Evolutionary conservation across 2,329 filamentous ascomycete genomes (phyloP), one percentile per base, ranked within the genome.

Genomic region (Fusarium dlaminii): DNA sequence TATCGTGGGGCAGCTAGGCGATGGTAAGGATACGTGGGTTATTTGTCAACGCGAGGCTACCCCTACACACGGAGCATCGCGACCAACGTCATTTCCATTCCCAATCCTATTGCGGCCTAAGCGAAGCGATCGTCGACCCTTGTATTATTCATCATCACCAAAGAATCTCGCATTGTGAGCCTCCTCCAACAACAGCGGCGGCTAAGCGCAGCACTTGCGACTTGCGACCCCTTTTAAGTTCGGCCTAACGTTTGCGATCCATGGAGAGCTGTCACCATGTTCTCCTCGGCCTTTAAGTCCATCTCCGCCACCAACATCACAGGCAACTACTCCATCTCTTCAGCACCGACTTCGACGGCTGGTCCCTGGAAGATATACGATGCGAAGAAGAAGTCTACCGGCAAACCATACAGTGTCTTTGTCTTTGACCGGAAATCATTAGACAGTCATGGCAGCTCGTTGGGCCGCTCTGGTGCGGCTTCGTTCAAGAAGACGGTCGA

Each of bases 331-430:
- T 90, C 93, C 76, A 87, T 98, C 75, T 92, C 94, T 29, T 88
- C 91, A 32, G 90, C 90, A 68, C 90, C 93, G 17, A 92, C 90
- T n/a, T 93, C 94, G 58, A 90, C 90, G 59, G 94, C 95, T 22
- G 96, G 96, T 24, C 94, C 95, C 66, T 99, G 96, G 96, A 97
- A 95, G 86, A 96, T 99, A 79, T 96, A 96, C 87, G 95, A 98
- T 85, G 95, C 94, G 67, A 98, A 97, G 87, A 97, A 97, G 85
- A 98, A 98, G 84, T 94, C 93, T 36, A 98, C 95, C 0, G 94
- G 94, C 75, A 97, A 96, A 82, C 83, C 92, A 13, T 96, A 92
- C 63, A 98, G 95, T 22, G 91, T 98, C 75, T 99, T 98, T 79
- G 91, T 98, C 75, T 98, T 98, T 81, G 96, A 99, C 75, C 92